Evolutionary conservation across 2,329 filamentous ascomycete species (phyloP).

Genomic region (Exophiala dermatitidis): DNA sequence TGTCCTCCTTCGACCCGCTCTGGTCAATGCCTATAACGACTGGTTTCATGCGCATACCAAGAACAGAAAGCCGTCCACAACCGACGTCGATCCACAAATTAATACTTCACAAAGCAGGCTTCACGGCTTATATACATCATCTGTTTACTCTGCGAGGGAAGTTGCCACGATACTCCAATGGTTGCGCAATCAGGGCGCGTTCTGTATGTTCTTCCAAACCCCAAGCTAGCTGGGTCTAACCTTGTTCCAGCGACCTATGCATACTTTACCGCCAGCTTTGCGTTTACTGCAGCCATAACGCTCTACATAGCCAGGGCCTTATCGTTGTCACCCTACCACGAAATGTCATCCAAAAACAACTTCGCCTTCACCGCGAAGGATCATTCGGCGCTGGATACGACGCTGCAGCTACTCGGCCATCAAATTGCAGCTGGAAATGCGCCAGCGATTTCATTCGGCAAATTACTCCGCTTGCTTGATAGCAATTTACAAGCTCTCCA

Average conservation of each 20-base stretch:
- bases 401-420: not conserved
- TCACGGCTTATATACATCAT: slow-evolving; percentile 3
- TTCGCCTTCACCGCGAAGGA: not conserved
- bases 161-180: slow-evolving; percentile 9
- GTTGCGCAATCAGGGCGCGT: slow-evolving; percentile 9
- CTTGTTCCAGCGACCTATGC: slow-evolving; percentile 7
- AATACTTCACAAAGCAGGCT: not conserved
- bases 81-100: not conserved
- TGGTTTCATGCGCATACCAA: slow-evolving; percentile 7
- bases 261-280: slow-evolving; percentile 15
- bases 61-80: not conserved
- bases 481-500: not conserved
- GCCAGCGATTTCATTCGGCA: not conserved
- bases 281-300: slow-evolving; percentile 12
- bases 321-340: not conserved
- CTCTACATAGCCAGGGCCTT: slow-evolving; percentile 5
- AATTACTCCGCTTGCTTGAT: not conserved
- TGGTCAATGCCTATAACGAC: slow-evolving; percentile 15
- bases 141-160: slow-evolving; percentile 11
- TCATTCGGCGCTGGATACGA: not conserved
- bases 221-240: not conserved
- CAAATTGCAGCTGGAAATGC: not conserved
- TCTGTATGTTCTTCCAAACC: slow-evolving; percentile 6
- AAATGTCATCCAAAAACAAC: not conserved
- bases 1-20: slow-evolving; percentile 11